Evolutionary conservation across 208 protist species (phyloP), one percentile per base, ranked within the genome.

Genomic region (Trypanosoma caninum): DNA sequence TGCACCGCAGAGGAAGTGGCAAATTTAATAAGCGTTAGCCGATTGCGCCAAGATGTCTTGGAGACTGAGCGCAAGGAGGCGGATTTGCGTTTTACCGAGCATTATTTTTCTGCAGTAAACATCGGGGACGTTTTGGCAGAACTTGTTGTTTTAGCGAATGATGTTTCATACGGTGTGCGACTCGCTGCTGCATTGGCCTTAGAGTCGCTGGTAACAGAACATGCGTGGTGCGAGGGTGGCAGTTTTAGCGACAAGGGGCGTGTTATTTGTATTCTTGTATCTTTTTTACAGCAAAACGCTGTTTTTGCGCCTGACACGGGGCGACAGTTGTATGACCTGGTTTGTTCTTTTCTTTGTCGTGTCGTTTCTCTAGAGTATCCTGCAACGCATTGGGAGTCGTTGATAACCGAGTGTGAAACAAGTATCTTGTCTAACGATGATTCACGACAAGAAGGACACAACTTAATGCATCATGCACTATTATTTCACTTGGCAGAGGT

Each of bases 91-190:
- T 61, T 90, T 34, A 59, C 82, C 3, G 58, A 72, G 14, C 10
- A 82, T 27, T 78, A 78, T 34, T 40, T 46, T 1, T 46, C 44
- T 14, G 61, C 76, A 10, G 59, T 82, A 16, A 90, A 90, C 53
- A 69, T 78, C 14, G 83, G 83, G 8, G 76, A 90, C 61, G 59
- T 69, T 0, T 59, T 90, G 27, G 41, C 77, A 11, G 42, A 74
- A 5, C 52, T 89, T 11, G 59, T 65, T 2, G 46, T 68, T 42
- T n/a, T 61, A 72, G 18, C 6, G 16, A 2, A 48, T 58, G 9
- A 20, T 40, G 3, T 47, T 23, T 35, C 67, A 27, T 54, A 59
- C 3, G 65, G 46, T 42, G 13, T 86, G 18, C 75, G 78, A 8
- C 57, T 86, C 11, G 80, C 75, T 35, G 76, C 75, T 16, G 55